Evolutionary conservation across 345 rosid genomes (phyloP), one percentile per base, ranked within the genome.

Genomic region (Ailanthus altissimus): DNA sequence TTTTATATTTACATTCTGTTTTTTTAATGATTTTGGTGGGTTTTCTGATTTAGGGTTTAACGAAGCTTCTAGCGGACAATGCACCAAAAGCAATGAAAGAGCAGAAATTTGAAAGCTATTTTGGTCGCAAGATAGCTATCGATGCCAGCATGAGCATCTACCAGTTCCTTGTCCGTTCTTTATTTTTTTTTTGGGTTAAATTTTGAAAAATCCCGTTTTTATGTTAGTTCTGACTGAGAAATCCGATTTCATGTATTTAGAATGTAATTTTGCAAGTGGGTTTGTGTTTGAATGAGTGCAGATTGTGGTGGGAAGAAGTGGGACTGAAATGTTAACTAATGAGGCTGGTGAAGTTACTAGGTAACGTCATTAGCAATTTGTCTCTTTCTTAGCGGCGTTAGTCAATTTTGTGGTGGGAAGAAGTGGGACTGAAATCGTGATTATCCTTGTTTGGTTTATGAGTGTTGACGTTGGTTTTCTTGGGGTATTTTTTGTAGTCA

Each of bases 91-190:
- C 88, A 56, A 92, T 92, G 98, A 96, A 96, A 83, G 99, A 92
- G 82, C 94, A 93, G 81, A 96, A 93, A 79, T 92, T 93, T 70
- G 94, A 93, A 83, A 90, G 92, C 85, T 96, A 84, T 70, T 96
- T 96, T 25, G 98, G 99, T 71, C 90, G 99, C 49, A 92, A 93
- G 84, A 93, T 93, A 15, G 97, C 98, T 26, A 85, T 96, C 50
- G 99, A 96, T 73, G 98, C 99, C 66, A 92, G 99, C 94, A 93
- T 96, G 98, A 96, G 98, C 91, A 96, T 93, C 61, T 93, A 96
- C 79, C 99, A 96, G 81, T 93, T 95, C 84, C 97, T 96, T 25
- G 99, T 90, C 43, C 21, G 92, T 85, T 47, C 26, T 61, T 63
- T 42, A 16, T 21, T 18, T 80, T 38, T 6, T 8, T 13, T 0